Evolutionary conservation across 2,329 filamentous ascomycete genomes (phyloP).

Genomic region (Claviceps purpurea): DNA sequence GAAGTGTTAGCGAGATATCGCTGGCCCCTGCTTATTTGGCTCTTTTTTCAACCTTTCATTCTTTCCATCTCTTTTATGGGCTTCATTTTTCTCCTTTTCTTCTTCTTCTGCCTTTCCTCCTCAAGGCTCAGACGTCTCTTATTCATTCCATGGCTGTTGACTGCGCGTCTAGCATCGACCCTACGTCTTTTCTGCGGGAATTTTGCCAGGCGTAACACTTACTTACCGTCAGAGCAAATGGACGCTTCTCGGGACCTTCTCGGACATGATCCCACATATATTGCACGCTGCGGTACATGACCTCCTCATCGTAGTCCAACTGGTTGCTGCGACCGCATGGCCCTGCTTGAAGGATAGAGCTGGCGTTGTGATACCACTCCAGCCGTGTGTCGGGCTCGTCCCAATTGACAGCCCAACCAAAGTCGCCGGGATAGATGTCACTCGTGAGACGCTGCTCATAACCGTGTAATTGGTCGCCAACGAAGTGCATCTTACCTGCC

Average conservation of each 20-base stretch:
- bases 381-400: conserved; percentile 74
- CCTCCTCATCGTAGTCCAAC: conserved; percentile 90
- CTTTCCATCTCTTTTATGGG: neutral
- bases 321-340: conserved; percentile 86
- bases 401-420: conserved; percentile 94
- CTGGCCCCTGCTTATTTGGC: neutral
- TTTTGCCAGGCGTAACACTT: neutral
- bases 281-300: conserved; percentile 82
- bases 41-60: neutral
- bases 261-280: conserved; percentile 85
- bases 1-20: neutral
- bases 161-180: neutral
- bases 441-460: conserved; percentile 88
- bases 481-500: conserved; percentile 96
- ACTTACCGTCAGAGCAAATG: conserved; percentile 66
- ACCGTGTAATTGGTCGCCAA: conserved; percentile 86
- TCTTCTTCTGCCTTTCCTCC: neutral
- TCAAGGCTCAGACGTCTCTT: neutral
- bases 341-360: conserved; percentile 81
- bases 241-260: conserved; percentile 57
- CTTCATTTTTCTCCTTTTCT: neutral
- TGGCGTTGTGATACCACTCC: conserved; percentile 95
- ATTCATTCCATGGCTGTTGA: neutral
- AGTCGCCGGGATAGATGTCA: conserved; percentile 90
- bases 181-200: neutral